Conservation (phyloP, 2,329 filamentous ascomycete genomes). For the Aspergillus luchuensis region DNA sequence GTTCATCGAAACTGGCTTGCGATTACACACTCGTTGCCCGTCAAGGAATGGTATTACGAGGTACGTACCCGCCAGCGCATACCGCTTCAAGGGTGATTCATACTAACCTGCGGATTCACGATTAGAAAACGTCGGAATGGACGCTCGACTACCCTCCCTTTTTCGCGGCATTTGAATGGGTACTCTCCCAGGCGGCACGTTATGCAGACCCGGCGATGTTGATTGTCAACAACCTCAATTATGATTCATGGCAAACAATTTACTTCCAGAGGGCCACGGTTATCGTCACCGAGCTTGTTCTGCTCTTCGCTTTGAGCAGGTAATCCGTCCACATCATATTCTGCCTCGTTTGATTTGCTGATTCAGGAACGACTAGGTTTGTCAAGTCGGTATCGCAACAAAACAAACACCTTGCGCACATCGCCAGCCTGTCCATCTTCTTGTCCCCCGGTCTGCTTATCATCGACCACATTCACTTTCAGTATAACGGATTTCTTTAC, state of each 20-base stretch:
- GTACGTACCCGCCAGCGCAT: constrained; percentile 41
- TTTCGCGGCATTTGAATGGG: constrained; percentile 96
- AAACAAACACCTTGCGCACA: constrained; percentile 77
- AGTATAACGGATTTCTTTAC: constrained; percentile 98
- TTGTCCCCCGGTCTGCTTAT: constrained; percentile 91
- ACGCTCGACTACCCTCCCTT: constrained; percentile 98
- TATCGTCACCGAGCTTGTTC: constrained; percentile 77
- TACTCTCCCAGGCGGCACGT: constrained; percentile 76
- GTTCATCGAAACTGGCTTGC: constrained; percentile 99
- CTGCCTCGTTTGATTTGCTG: constrained; percentile 20
- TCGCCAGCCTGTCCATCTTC: constrained; percentile 82
- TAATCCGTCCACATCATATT: constrained; percentile 44
- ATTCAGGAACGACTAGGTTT: constrained; percentile 60
- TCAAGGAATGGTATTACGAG: constrained; percentile 93
- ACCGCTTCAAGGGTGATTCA: background rate
- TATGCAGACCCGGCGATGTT: constrained; percentile 82
- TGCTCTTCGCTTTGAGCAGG: constrained; percentile 79
- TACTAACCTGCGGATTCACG: constrained; percentile 10
- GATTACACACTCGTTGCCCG: constrained; percentile 84
- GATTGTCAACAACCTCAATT: constrained; percentile 74
- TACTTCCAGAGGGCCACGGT: constrained; percentile 93
- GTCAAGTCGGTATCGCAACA: constrained; percentile 68
- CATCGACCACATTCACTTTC: constrained; percentile 98
- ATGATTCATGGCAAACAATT: constrained; percentile 90
- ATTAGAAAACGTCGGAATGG: constrained; percentile 91